phyloP scores from a whole-genome alignment of 176 grass and related monocot genomes.

The Metroxylon sagu region DNA sequence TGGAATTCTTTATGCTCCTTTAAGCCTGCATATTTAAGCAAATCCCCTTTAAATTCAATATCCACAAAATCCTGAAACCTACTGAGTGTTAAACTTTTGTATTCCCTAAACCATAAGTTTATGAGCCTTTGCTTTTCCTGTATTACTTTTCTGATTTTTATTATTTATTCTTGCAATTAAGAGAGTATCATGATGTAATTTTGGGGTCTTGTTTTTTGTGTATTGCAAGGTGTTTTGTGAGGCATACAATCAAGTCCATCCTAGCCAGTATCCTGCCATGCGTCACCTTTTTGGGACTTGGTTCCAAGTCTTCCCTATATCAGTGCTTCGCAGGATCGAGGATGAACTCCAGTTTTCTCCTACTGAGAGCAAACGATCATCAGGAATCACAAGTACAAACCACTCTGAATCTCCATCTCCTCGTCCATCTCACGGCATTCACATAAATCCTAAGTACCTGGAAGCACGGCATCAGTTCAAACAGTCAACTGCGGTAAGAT shows the following conservation, averaged over 20 bases:
- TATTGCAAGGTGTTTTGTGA: constrained; percentile 41
- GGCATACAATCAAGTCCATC: constrained; percentile 70
- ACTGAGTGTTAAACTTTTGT: too few relatives aligned
- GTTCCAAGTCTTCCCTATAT: constrained; percentile 67
- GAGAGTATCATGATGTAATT: too few relatives aligned
- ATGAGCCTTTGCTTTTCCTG: too few relatives aligned
- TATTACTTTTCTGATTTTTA: too few relatives aligned
- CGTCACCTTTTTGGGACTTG: constrained; percentile 84
- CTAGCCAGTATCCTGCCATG: constrained; percentile 67
- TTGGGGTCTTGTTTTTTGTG: not conserved
- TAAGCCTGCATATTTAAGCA: too few relatives aligned
- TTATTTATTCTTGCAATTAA: too few relatives aligned
- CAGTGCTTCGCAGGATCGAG: constrained; percentile 65
- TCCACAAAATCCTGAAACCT: too few relatives aligned
- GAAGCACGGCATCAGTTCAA: constrained; percentile 58
- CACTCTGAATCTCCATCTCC: constrained; percentile 52
- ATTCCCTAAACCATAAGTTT: too few relatives aligned
- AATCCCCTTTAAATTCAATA: too few relatives aligned
- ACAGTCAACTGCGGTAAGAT: constrained; percentile 36
- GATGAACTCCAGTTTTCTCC: constrained; percentile 83
- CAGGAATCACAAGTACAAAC: constrained; percentile 24
- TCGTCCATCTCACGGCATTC: constrained; percentile 59
- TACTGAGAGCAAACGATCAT: constrained; percentile 27
- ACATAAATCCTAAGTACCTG: constrained; percentile 90
- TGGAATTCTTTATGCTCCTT: too few relatives aligned